Percentiles rank a stretch among this genome's conserved stretches.
Conservation (phyloP, 169 alveolate genomes). For the Plasmodium knowlesi region DNA sequence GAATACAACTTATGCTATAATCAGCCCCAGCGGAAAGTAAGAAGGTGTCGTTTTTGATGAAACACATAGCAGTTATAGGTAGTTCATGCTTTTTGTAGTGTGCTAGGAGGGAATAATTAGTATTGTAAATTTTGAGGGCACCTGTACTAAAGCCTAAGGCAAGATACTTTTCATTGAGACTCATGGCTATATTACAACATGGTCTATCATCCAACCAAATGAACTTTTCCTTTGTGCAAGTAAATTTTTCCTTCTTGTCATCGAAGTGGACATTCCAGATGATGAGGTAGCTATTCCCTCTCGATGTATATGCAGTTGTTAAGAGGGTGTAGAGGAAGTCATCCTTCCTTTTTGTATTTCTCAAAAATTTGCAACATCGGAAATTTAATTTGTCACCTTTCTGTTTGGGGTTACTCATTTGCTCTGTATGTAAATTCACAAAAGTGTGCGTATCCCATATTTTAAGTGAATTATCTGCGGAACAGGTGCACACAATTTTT, state of each 20-base stretch:
- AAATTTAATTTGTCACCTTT: conserved; percentile 62
- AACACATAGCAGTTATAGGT: conserved; percentile 74
- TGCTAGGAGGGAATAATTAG: conserved; percentile 45
- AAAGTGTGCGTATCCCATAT: conserved; percentile 48
- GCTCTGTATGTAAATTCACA: conserved; percentile 63
- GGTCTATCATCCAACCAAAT: conserved; percentile 71
- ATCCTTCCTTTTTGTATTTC: conserved; percentile 10
- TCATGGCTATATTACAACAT: conserved; percentile 70
- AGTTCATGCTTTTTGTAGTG: conserved; percentile 72
- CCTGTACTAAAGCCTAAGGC: conserved; percentile 76
- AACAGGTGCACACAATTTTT: conserved; percentile 29
- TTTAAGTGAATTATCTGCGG: conserved; percentile 67
- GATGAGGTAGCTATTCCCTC: conserved; percentile 63
- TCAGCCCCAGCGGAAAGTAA: conserved; percentile 73
- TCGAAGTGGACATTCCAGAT: conserved; percentile 40
- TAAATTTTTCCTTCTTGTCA: conserved; percentile 52
- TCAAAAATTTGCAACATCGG: conserved; percentile 69
- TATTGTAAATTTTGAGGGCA: conserved; percentile 50
- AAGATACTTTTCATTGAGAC: conserved; percentile 52
- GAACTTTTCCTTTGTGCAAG: conserved; percentile 21
- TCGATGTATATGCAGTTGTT: conserved; percentile 55
- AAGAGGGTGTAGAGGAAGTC: conserved; percentile 9
- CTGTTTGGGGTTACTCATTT: conserved; percentile 37
- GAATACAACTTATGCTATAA: conserved; percentile 56
- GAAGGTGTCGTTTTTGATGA: conserved; percentile 49